These are phyloP conservation scores for Exophiala spinifera DNA, from an alignment of 2,329 filamentous ascomycete species.

Conservation along the genomic window DNA sequence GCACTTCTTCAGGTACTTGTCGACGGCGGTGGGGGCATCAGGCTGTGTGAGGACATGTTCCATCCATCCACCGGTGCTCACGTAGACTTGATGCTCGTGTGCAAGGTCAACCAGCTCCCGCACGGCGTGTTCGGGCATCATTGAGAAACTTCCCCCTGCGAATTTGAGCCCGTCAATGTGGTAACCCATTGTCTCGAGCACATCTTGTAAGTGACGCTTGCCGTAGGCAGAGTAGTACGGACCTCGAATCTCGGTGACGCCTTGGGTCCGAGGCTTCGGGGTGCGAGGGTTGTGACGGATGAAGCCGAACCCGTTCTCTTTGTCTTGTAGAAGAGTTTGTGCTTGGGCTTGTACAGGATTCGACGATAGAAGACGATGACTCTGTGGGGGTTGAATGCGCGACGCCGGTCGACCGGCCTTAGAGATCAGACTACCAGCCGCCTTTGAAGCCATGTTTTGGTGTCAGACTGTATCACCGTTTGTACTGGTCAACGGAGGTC, in stretches of 20 bases:
- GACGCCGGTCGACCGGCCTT: slow-evolving; percentile 6
- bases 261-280: slow-evolving; percentile 48
- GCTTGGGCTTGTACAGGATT: slow-evolving; percentile 20
- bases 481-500: no score
- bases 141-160: slow-evolving; percentile 51
- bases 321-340: slow-evolving; percentile 48
- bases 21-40: slow-evolving; percentile 45
- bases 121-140: slow-evolving; percentile 47
- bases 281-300: slow-evolving; percentile 49
- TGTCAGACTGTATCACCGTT: neutral
- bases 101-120: slow-evolving; percentile 50
- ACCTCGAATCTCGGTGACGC: slow-evolving; percentile 55
- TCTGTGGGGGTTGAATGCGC: slow-evolving; percentile 16
- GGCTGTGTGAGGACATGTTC: slow-evolving; percentile 53
- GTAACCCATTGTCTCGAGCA: slow-evolving; percentile 55
- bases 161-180: slow-evolving; percentile 58
- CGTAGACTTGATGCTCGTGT: slow-evolving; percentile 50
- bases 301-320: slow-evolving; percentile 50
- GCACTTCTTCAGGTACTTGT: slow-evolving; percentile 52
- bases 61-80: slow-evolving; percentile 56
- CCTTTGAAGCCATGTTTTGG: slow-evolving; percentile 10
- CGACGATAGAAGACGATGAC: slow-evolving; percentile 14
- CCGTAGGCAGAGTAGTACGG: slow-evolving; percentile 57
- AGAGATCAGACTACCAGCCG: slow-evolving; percentile 3
- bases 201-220: slow-evolving; percentile 51